Conservation (phyloP, 208 protist species). For the Trypanosomatidae sp. region DNA sequence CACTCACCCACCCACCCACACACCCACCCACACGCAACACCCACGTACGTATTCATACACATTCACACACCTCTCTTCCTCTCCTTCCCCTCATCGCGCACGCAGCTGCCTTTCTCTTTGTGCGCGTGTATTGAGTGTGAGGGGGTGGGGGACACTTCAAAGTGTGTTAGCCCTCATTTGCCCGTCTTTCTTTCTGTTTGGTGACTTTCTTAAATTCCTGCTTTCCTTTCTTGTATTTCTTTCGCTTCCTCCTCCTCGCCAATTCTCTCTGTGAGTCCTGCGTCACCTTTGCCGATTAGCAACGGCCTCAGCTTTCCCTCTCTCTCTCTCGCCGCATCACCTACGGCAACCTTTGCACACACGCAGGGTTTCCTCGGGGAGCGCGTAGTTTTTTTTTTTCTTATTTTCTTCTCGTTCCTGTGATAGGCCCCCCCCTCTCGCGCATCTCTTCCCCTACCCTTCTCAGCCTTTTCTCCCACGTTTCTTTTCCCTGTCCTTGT, state of each 20-base stretch:
- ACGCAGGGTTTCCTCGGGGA: neutral
- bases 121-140: neutral
- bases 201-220: neutral
- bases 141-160: neutral
- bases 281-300: neutral
- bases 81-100: neutral
- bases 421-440: neutral
- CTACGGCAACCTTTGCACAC: neutral
- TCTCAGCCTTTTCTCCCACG: neutral
- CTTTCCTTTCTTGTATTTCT: neutral
- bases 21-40: neutral
- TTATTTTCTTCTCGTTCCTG: neutral
- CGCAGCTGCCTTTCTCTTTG: neutral
- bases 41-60: neutral
- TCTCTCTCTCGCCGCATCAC: neutral
- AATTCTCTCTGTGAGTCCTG: neutral
- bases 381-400: neutral
- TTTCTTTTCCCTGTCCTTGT: slow-evolving; percentile 2
- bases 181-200: neutral
- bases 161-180: neutral
- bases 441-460: neutral
- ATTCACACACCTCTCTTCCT: neutral
- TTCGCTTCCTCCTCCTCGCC: neutral
- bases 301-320: neutral
- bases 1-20: too few species aligned